These are phyloP conservation scores for Phytophthora pini DNA, from an alignment of 352 stramenopile species.

Conservation along the genomic window DNA sequence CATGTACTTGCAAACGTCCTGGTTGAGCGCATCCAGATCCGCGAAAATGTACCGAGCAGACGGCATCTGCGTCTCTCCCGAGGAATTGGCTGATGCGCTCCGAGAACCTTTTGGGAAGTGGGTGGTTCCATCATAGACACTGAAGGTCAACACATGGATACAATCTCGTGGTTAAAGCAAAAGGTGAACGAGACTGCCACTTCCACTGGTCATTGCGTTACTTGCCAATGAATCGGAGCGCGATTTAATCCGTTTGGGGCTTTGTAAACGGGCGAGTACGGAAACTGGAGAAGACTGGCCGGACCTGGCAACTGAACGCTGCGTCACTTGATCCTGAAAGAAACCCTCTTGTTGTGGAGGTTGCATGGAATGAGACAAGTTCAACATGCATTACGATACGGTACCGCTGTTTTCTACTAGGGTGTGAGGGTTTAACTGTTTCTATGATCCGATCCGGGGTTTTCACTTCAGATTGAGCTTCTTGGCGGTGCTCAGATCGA, in stretches of 20 bases:
- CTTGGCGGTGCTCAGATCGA: slow-evolving; percentile 61
- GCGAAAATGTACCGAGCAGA: slow-evolving; percentile 27
- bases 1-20: slow-evolving; percentile 27
- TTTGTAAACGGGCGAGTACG: slow-evolving; percentile 34
- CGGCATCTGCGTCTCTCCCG: slow-evolving; percentile 27
- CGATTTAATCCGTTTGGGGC: slow-evolving; percentile 47
- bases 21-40: slow-evolving; percentile 30
- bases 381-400: slow-evolving; percentile 28
- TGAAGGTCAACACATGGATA: slow-evolving; percentile 4
- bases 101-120: not conserved
- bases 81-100: slow-evolving; percentile 21
- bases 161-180: not conserved
- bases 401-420: slow-evolving; percentile 23
- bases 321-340: slow-evolving; percentile 52
- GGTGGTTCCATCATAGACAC: not conserved
- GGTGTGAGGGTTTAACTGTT: slow-evolving; percentile 8
- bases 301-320: slow-evolving; percentile 62
- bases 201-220: slow-evolving; percentile 63
- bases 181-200: slow-evolving; percentile 37
- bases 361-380: slow-evolving; percentile 56
- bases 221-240: slow-evolving; percentile 74
- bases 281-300: slow-evolving; percentile 50
- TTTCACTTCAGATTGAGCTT: slow-evolving; percentile 31
- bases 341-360: slow-evolving; percentile 60
- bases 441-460: slow-evolving; percentile 24